Evolutionary conservation across 352 stramenopile species (phyloP), one percentile per base, ranked within the genome.

Genomic region (Pythium pyrilobum): DNA sequence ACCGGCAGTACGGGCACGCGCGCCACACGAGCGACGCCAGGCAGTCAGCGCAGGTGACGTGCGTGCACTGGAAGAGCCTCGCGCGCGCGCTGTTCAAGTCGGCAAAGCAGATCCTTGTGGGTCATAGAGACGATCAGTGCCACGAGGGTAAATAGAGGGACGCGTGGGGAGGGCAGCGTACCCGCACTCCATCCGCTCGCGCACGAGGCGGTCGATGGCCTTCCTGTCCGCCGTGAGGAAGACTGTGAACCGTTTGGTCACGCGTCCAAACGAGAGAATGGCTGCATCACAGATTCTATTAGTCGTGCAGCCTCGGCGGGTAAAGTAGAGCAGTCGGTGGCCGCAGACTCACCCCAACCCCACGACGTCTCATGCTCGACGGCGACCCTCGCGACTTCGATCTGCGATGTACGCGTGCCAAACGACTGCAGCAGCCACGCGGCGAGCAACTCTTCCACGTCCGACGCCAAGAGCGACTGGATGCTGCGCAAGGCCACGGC

Each of bases 171-270:
- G n/a, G n/a, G 11, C 15, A 31, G 63, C 60, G 40, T 52, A 67
- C 60, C 60, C 60, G 25, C 60, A 67, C 21, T 67, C 53, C 53
- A 67, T 51, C 2, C 37, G 48, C 34, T 63, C 53, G 31, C 49
- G 37, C 32, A 59, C 60, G 18, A 67, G 60, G 1, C 60, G 52
- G 9, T 62, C 60, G 23, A 62, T 10, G 0, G 60, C 13, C 12
- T 34, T 28, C 9, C 28, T 24, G 15, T 63, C 42, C 5, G 60
- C 38, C 8, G 46, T 43, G 15, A 63, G 34, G 6, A 63, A 4
- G 18, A 67, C n/a, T 2, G 31, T 27, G 33, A 67, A 67, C 2
- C 18, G 11, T 24, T 52, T 42, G 2, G 49, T 10, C 2, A 39
- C 0, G 13, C 36, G 41, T 5, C 46, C 51, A 40, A 67, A 57